A percentile compares a stretch with the other conserved stretches of the same genome.
phyloP scores from a whole-genome alignment of 2,329 filamentous ascomycete species.

The Xylaria sp. region DNA sequence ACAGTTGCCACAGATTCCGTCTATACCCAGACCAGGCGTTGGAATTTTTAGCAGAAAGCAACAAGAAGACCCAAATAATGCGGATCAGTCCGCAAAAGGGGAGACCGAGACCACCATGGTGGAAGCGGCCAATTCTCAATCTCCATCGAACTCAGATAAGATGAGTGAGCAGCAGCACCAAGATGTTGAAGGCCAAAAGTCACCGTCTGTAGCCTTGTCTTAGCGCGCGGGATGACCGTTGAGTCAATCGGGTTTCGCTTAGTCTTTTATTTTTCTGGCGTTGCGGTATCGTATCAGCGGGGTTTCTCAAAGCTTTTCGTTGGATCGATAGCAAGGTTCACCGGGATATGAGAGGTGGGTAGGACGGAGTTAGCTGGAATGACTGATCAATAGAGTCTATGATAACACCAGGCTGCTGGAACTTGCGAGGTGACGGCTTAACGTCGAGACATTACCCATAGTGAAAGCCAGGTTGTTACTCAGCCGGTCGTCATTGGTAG shows the following conservation, averaged over 20 bases:
- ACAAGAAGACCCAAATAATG: slow-evolving; percentile 6
- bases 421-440: too few relatives aligned
- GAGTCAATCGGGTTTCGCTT: slow-evolving; percentile 10
- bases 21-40: slow-evolving; percentile 41
- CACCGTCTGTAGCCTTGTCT: background rate
- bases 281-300: background rate
- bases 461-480: background rate
- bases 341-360: background rate
- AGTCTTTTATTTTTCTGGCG: background rate
- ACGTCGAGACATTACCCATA: too few relatives aligned
- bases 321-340: background rate
- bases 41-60: slow-evolving; percentile 36
- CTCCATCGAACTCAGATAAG: background rate
- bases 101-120: background rate
- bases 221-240: background rate
- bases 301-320: background rate
- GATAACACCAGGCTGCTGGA: background rate
- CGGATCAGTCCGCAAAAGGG: background rate
- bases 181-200: background rate
- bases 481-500: background rate
- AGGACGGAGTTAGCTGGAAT: background rate
- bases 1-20: slow-evolving; percentile 22
- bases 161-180: background rate
- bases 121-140: background rate
- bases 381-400: too few relatives aligned